Evolutionary conservation across 352 stramenopile genomes (phyloP).

Genomic region (Saprolegnia parasitica): DNA sequence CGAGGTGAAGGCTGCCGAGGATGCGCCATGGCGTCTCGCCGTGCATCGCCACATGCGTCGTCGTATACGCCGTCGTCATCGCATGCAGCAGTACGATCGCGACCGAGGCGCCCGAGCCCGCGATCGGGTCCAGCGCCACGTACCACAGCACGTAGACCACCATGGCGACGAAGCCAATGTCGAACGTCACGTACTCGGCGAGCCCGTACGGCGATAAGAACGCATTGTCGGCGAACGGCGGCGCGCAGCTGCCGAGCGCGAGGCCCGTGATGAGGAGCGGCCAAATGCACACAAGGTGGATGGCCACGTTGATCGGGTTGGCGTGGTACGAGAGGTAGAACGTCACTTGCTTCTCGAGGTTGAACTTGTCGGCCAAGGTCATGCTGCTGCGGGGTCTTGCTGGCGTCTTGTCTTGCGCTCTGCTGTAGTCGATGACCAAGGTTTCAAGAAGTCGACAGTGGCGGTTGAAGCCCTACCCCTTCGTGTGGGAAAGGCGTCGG

Average conservation of each 20-base stretch:
- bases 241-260: conserved; percentile 49
- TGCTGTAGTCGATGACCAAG: too few species aligned
- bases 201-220: conserved; percentile 16
- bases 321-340: conserved; percentile 86
- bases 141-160: conserved; percentile 79
- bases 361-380: conserved; percentile 44
- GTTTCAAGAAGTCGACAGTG: too few species aligned
- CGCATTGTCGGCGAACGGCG: conserved; percentile 30
- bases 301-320: conserved; percentile 72
- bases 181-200: conserved; percentile 53
- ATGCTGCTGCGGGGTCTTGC: background rate
- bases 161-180: conserved; percentile 48
- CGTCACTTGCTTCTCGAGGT: conserved; percentile 74
- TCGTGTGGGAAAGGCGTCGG: too few species aligned
- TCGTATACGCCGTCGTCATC: conserved; percentile 55
- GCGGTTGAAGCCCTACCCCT: too few species aligned
- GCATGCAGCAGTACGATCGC: conserved; percentile 53
- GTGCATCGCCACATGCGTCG: conserved; percentile 36
- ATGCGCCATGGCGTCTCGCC: conserved; percentile 48
- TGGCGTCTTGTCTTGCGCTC: too few species aligned
- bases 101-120: conserved; percentile 47
- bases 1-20: conserved; percentile 49
- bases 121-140: conserved; percentile 52
- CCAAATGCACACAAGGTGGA: conserved; percentile 83
- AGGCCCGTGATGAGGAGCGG: conserved; percentile 76